A percentile compares a stretch with the other conserved stretches of the same genome.
phyloP scores from a whole-genome alignment of 2,329 filamentous ascomycete genomes.

The Mycosphaerella sp. region DNA sequence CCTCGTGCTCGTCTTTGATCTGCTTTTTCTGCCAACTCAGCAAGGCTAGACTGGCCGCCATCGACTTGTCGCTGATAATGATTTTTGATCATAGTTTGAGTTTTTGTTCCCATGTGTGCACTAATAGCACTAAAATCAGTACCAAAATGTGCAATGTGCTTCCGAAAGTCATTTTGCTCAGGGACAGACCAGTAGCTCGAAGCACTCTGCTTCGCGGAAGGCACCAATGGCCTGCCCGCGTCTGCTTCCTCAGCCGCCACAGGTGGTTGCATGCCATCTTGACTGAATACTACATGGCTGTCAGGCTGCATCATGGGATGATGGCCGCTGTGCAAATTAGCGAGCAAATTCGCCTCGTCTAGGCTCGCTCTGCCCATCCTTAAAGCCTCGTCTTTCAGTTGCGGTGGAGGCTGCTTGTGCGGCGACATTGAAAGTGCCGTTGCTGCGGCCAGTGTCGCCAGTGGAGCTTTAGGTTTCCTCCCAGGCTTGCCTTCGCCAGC shows the following conservation, averaged over 20 bases:
- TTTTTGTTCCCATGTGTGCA: slow-evolving; percentile 74
- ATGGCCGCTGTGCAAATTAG: slow-evolving; percentile 26
- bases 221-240: slow-evolving; percentile 19
- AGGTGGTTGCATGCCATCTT: slow-evolving; percentile 19
- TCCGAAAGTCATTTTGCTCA: slow-evolving; percentile 70
- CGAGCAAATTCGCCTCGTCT: slow-evolving; percentile 33
- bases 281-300: slow-evolving; percentile 19
- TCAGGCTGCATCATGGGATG: slow-evolving; percentile 20
- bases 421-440: slow-evolving; percentile 28
- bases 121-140: slow-evolving; percentile 74
- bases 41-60: slow-evolving; percentile 39
- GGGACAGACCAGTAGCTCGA: slow-evolving; percentile 86
- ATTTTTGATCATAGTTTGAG: slow-evolving; percentile 72
- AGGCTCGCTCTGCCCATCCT: slow-evolving; percentile 20
- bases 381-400: slow-evolving; percentile 29
- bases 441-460: slow-evolving; percentile 35
- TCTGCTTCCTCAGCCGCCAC: slow-evolving; percentile 22
- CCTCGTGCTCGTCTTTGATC: slow-evolving; percentile 40
- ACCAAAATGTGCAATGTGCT: slow-evolving; percentile 66
- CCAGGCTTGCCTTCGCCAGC: slow-evolving; percentile 32
- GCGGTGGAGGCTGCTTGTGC: slow-evolving; percentile 29
- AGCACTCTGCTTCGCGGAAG: slow-evolving; percentile 29
- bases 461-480: slow-evolving; percentile 38
- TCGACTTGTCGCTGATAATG: slow-evolving; percentile 45
- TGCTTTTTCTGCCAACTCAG: slow-evolving; percentile 39